Evolutionary conservation across 345 rosid species (phyloP), one percentile per base, ranked within the genome.

Genomic region (Eucalyptus erythrocorys): DNA sequence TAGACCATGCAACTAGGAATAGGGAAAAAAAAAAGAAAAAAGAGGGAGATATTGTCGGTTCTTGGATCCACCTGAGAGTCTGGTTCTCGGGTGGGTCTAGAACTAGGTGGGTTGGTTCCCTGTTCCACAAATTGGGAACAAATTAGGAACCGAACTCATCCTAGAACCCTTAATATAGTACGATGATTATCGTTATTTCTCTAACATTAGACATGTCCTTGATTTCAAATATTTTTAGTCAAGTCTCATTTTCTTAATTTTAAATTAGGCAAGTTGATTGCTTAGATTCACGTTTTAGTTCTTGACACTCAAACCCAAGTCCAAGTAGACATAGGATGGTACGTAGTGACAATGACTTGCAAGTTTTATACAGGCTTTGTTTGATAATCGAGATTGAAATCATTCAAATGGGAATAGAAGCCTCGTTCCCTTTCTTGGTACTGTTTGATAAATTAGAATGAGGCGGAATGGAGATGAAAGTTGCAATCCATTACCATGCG

Each of bases 91-190:
- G 55, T 19, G 55, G 19, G 10, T 51, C 24, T 19, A 51, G 24
- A 51, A 51, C 55, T 51, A 51, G 55, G 55, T 19, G 55, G 4
- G 24, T 0, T 51, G 4, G 55, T 51, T 19, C 55, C 9, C 2
- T 7, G 0, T 51, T 51, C 55, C 55, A 51, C 24, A 19, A 7
- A 19, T 0, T 51, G 4, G 0, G 7, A 51, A 51, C 19, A 24
- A 51, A 51, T 19, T 51, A 51, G 10, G 24, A 51, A 51, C 10
- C 10, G 2, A 51, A 51, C 57, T 22, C 4, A 19, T 19, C 10
- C 0, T 19, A 0, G 10, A 19, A 19, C 24, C 57, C 10, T 2
- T 7, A 51, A 51, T 19, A 19, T 51, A 51, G 55, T 51, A 51
- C 19, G 45, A 40, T 19, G 45, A 71, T 19, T 9, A 34, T 71